Evolutionary conservation across 805 yeast genomes (phyloP).

Genomic region (Candida corydali): DNA sequence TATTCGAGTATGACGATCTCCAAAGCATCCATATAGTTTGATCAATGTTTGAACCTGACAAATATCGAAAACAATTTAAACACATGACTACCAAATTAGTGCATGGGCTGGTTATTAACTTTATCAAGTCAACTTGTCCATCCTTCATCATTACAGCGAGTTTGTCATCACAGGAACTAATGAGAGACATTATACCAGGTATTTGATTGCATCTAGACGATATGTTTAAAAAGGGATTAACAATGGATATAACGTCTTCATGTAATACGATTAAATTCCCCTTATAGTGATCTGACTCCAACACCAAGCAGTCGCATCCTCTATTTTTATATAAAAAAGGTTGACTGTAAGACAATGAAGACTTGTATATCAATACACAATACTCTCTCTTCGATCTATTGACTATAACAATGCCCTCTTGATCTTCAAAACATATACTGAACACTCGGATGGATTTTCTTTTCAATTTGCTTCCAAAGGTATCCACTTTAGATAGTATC

Average conservation of each 20-base stretch:
- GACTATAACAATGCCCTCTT: conserved; percentile 59
- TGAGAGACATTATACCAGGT: conserved; percentile 17
- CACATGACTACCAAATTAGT: conserved; percentile 41
- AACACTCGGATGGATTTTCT: conserved; percentile 35
- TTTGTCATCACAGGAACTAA: conserved; percentile 25
- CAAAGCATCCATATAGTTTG: conserved; percentile 61
- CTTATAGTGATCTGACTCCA: conserved; percentile 28
- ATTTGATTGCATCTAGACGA: conserved; percentile 20
- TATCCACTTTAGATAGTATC: conserved; percentile 59
- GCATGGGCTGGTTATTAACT: conserved; percentile 42
- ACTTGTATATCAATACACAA: conserved; percentile 48
- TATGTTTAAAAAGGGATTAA: conserved; percentile 57
- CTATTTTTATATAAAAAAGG: conserved; percentile 22
- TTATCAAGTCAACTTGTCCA: conserved; percentile 21
- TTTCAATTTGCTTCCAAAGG: conserved; percentile 19
- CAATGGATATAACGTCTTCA: conserved; percentile 32
- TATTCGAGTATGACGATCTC: conserved; percentile 48
- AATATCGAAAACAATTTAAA: conserved; percentile 46
- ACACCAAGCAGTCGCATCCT: conserved; percentile 36
- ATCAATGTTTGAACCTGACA: conserved; percentile 55
- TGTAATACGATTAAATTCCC: conserved; percentile 46
- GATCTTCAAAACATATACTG: conserved; percentile 35
- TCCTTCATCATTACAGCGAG: conserved; percentile 21
- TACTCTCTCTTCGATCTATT: conserved; percentile 40
- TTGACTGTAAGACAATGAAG: conserved; percentile 29